Evolutionary conservation across 1,284 basidiomycete species (phyloP).

Genomic region (Moniliella sp.): DNA sequence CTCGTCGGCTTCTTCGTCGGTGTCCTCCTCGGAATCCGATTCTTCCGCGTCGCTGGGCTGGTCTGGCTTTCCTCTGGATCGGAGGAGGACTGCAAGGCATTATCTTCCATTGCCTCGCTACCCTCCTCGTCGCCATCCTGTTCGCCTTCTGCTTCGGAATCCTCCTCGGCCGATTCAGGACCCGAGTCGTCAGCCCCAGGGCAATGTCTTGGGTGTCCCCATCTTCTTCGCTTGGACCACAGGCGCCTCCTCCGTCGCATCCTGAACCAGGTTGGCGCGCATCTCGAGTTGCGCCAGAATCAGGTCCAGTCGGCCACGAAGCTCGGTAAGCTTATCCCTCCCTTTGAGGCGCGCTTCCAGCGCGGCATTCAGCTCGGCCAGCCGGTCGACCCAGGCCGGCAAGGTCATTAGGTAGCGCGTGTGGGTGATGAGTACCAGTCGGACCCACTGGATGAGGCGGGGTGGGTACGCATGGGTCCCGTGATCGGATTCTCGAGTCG

Average conservation of each 20-base stretch:
- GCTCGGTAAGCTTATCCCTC: constrained; percentile 60
- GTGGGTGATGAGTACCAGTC: constrained; percentile 63
- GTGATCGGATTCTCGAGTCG: too few species aligned
- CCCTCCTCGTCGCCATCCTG: constrained; percentile 1
- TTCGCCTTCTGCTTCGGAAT: constrained; percentile 1
- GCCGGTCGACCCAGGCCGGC: too few species aligned
- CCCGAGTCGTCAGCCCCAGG: too few species aligned
- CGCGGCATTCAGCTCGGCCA: constrained; percentile 63
- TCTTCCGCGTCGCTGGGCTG: too few species aligned
- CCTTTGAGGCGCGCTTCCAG: constrained; percentile 57
- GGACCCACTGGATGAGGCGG: constrained; percentile 77
- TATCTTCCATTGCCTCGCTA: too few species aligned
- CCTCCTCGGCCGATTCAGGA: constrained; percentile 2
- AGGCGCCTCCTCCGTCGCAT: too few species aligned
- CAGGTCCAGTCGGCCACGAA: constrained; percentile 75
- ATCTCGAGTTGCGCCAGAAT: constrained; percentile 80
- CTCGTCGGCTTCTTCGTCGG: too few species aligned
- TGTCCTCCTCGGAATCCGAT: too few species aligned
- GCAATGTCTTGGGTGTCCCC: constrained; percentile 1
- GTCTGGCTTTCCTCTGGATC: too few species aligned
- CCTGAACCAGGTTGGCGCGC: too few species aligned
- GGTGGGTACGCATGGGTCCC: too few species aligned
- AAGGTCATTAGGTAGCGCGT: constrained; percentile 81
- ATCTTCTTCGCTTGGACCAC: constrained; percentile 2
- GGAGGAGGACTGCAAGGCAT: too few species aligned